Evolutionary conservation across 345 rosid species (phyloP).

Genomic region (Chamaenerion angustifolium): DNA sequence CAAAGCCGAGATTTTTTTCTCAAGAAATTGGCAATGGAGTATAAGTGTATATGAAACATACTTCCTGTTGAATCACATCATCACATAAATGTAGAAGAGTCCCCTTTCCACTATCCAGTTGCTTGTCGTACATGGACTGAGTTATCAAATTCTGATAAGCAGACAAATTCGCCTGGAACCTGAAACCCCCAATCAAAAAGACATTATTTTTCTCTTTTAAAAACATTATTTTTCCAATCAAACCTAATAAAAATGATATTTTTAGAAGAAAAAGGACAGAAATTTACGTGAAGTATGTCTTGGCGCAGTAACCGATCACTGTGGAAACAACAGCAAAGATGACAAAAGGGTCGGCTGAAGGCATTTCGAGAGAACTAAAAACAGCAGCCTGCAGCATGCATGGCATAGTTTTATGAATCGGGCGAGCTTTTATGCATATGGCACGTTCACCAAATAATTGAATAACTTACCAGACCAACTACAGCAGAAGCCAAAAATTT

Average conservation of each 20-base stretch:
- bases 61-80: conserved; percentile 98
- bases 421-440: background rate
- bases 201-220: background rate
- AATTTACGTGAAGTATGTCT: conserved; percentile 96
- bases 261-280: background rate
- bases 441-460: background rate
- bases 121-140: conserved; percentile 93
- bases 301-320: conserved; percentile 86
- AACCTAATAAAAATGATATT: too few relatives aligned
- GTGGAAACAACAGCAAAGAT: conserved; percentile 74
- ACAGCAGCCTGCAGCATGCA: conserved; percentile 52
- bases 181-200: conserved; percentile 10
- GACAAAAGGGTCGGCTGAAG: conserved; percentile 81
- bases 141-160: conserved; percentile 82
- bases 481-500: conserved; percentile 80
- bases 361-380: conserved; percentile 57
- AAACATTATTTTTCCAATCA: too few relatives aligned
- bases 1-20: background rate
- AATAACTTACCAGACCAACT: conserved; percentile 74
- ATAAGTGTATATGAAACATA: conserved; percentile 20
- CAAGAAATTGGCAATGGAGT: background rate
- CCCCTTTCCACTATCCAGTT: conserved; percentile 92
- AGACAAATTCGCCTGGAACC: conserved; percentile 82
- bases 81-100: conserved; percentile 94
- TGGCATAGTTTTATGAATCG: background rate